These are phyloP conservation scores for Ligustrum vulgare DNA, from an alignment of 257 asterid species.

Conservation along the genomic window DNA sequence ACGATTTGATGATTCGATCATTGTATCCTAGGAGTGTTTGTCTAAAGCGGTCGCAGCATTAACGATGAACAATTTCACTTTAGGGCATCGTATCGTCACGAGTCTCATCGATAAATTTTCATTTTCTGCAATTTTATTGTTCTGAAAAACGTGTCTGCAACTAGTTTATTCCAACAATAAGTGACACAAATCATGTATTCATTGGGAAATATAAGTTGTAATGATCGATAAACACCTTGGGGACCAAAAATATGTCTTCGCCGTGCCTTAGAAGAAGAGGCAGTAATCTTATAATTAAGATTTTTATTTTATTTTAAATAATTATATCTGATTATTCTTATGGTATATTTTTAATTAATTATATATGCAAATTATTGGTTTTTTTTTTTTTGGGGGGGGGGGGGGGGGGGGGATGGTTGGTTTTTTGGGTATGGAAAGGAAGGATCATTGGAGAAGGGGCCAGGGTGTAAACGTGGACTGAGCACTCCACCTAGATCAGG, in stretches of 20 bases:
- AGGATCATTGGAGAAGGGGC: not conserved
- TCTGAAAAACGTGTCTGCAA: too few relatives aligned
- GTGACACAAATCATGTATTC: not conserved
- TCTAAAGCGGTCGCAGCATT: too few relatives aligned
- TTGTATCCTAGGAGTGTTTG: too few relatives aligned
- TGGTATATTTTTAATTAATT: not conserved
- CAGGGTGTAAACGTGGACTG: not conserved
- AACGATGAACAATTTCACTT: too few relatives aligned
- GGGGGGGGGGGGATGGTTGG: too few relatives aligned
- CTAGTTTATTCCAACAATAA: too few relatives aligned
- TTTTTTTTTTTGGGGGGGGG: too few relatives aligned
- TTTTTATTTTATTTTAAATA: not conserved
- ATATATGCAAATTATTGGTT: not conserved
- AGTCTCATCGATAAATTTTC: too few relatives aligned
- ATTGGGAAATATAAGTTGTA: not conserved
- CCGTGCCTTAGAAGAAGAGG: slow-evolving; percentile 35
- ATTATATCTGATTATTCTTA: not conserved
- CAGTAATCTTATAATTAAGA: not conserved
- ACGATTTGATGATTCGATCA: too few relatives aligned
- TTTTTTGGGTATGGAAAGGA: not conserved
- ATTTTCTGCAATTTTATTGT: too few relatives aligned
- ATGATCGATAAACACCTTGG: not conserved
- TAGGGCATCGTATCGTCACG: too few relatives aligned
- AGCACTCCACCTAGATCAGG: not conserved
- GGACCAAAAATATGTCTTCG: slow-evolving; percentile 1